A percentile compares a stretch with the other conserved stretches of the same genome.
These are phyloP conservation scores for Sanguinoderma infundibulare DNA, from an alignment of 1,284 basidiomycete species.

Conservation along the genomic window DNA sequence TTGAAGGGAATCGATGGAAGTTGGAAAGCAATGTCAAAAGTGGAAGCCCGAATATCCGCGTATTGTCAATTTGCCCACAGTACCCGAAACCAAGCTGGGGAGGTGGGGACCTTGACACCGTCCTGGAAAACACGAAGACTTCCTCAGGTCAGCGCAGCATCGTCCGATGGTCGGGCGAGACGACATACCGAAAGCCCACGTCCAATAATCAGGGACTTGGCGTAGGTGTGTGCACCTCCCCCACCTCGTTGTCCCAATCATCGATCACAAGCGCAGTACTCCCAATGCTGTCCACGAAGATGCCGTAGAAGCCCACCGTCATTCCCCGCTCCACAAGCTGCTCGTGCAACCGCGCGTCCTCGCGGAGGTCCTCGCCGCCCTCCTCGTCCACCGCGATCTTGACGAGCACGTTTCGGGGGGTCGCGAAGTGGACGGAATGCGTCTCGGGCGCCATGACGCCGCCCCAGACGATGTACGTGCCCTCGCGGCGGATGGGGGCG, in stretches of 20 bases:
- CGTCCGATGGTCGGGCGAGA: neutral
- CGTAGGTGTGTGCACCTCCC: slow-evolving; percentile 1
- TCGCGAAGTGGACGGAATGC: neutral
- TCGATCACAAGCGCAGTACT: slow-evolving; percentile 26
- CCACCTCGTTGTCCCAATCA: slow-evolving; percentile 20
- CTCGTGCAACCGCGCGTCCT: slow-evolving; percentile 24
- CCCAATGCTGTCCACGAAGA: slow-evolving; percentile 23
- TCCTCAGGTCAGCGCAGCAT: neutral
- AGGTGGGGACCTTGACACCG: neutral
- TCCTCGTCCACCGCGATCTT: slow-evolving; percentile 27
- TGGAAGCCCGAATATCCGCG: neutral
- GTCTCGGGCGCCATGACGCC: slow-evolving; percentile 22
- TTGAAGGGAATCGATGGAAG: neutral
- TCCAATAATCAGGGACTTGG: neutral
- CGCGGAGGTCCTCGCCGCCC: slow-evolving; percentile 25
- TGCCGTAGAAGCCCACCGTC: slow-evolving; percentile 21
- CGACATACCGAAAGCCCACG: neutral
- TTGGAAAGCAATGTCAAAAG: neutral
- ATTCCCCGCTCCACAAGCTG: slow-evolving; percentile 24
- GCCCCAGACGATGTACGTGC: slow-evolving; percentile 28
- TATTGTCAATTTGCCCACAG: neutral
- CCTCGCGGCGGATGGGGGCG: slow-evolving; percentile 23
- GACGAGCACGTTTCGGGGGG: slow-evolving; percentile 22
- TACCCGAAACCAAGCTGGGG: neutral
- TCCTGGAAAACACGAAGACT: neutral